These are phyloP conservation scores for Mycosphaerelloides madeirae DNA, from an alignment of 2,329 filamentous ascomycete genomes.

Conservation along the genomic window DNA sequence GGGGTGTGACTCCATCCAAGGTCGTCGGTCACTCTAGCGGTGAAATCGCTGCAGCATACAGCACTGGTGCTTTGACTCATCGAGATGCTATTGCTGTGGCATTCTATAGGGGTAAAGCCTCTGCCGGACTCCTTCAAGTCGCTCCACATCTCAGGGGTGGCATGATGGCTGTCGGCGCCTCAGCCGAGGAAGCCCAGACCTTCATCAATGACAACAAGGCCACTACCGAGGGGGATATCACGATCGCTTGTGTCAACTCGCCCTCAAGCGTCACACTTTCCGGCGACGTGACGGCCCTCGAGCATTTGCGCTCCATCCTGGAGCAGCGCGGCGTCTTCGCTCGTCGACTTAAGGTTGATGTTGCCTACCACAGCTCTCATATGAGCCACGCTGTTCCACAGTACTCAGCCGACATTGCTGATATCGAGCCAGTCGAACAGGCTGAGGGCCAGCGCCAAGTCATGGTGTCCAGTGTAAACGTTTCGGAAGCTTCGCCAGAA, in stretches of 20 bases:
- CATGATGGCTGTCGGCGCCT: constrained; percentile 32
- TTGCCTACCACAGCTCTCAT: background rate
- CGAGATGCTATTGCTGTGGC: constrained; percentile 9
- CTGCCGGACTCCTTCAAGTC: background rate
- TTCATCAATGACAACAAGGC: constrained; percentile 9
- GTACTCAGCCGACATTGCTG: background rate
- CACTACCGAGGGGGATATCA: constrained; percentile 16
- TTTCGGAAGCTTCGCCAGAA: background rate
- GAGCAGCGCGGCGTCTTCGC: constrained; percentile 34
- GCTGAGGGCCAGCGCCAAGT: background rate
- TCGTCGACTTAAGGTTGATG: background rate
- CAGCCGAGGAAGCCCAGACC: constrained; percentile 19
- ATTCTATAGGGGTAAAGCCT: constrained; percentile 13
- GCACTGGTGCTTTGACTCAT: constrained; percentile 18
- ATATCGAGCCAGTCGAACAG: background rate
- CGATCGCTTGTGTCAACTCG: constrained; percentile 37
- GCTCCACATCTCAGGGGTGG: constrained; percentile 12
- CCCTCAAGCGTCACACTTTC: constrained; percentile 41
- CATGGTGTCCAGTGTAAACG: background rate
- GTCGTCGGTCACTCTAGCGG: constrained; percentile 15
- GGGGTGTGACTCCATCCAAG: background rate
- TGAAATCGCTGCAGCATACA: constrained; percentile 32
- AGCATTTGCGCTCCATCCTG: constrained; percentile 27
- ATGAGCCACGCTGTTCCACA: background rate
- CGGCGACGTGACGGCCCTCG: constrained; percentile 30